Base-by-base conservation (phyloP, 371 early-diverging fungal species). In the Fennellomyces sp. region DNA sequence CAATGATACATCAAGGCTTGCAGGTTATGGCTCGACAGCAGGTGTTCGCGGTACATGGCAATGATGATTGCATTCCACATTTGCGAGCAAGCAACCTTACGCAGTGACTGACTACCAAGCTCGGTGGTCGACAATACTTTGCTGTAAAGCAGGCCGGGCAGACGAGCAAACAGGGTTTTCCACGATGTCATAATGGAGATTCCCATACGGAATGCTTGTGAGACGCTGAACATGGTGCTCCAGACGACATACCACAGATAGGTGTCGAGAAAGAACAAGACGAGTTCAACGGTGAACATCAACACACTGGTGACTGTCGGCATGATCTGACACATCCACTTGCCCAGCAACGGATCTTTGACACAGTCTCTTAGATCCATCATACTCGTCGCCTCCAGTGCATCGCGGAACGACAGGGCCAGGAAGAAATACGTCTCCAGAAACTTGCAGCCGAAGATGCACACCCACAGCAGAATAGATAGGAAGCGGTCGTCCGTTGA, bases 231-330 rank as follows among this genome's bases (percentile, higher is more conserved):
- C 30, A 91, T 68, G 2, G 90, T 88, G 69, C 82, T 92, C 89
- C 91, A 91, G 28, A 93, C 88, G 10, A 93, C 90, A 66, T 92
- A 95, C 96, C 96, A 95, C 45, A 95, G 80, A 60, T 94, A 95
- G 0, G 95, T 93, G 50, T 94, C 95, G 66, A 94, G 73, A 72
- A 94, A 94, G 79, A 91, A 94, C 29, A 95, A 74, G 1, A 88
- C 78, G 29, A 93, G 57, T 30, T 91, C 88, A 3, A 91, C 82
- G 29, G 85, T 70, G 62, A 93, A 82, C 89, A 95, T 87, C 31
- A 92, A 73, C 0, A 83, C 67, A 17, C 92, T 84, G 0, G 92
- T 86, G 42, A 91, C 61, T 36, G 75, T 67, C 35, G 88, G 87
- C 80, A 91, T 86, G 28, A 84, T 67, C 8, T 69, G 53, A 67